Conservation (phyloP, 495 filamentous ascomycete genomes). For the Penicillium malachiteum region DNA sequence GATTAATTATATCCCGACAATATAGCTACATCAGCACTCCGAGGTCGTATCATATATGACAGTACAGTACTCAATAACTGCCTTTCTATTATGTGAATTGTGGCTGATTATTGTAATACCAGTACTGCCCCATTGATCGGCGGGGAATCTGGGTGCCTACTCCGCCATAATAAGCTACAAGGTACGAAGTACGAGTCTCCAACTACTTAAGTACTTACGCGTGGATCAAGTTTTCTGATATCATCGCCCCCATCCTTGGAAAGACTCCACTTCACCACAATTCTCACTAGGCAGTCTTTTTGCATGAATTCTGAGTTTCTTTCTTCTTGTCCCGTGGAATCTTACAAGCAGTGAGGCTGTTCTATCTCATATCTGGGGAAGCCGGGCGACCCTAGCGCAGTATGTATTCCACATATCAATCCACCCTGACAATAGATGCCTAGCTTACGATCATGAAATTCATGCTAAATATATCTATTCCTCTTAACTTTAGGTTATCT, state of each 20-base stretch:
- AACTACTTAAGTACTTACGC: too few relatives aligned
- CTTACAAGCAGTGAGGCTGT: not conserved
- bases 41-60: not conserved
- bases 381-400: conserved; percentile 6
- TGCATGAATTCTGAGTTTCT: not conserved
- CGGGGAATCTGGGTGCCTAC: conserved; percentile 8
- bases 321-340: not conserved
- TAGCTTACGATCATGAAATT: not conserved
- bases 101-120: not conserved
- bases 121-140: not conserved
- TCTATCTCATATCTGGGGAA: conserved; percentile 1
- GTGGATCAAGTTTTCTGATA: conserved; percentile 1
- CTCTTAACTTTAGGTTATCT: conserved; percentile 11
- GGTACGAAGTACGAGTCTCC: too few relatives aligned
- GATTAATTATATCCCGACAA: not conserved
- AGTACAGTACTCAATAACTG: not conserved
- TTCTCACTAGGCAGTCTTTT: too few relatives aligned
- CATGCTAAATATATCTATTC: conserved; percentile 1
- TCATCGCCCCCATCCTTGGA: not conserved
- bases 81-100: not conserved
- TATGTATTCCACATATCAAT: not conserved
- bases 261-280: too few relatives aligned
- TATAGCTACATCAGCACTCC: not conserved
- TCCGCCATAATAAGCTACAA: too few relatives aligned
- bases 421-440: not conserved